These are phyloP conservation scores for Xerocomus brunneocitrinus DNA, from an alignment of 768 basidiomycete genomes.

Conservation along the genomic window DNA sequence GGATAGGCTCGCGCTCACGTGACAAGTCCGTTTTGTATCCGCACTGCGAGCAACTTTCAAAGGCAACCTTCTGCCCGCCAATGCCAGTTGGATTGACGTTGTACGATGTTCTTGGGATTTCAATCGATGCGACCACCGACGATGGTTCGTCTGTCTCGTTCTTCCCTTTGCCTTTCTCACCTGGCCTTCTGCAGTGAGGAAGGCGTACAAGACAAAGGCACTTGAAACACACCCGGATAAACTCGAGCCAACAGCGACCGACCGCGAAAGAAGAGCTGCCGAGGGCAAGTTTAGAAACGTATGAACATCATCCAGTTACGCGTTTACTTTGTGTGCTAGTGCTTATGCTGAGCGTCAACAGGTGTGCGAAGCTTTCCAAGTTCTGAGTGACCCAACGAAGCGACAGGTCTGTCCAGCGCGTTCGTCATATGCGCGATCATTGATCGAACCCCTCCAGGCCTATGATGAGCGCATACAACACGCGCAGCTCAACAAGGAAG, in stretches of 20 bases:
- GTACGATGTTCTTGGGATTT: conserved; percentile 45
- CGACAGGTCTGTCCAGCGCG: conserved; percentile 42
- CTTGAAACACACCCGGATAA: conserved; percentile 75
- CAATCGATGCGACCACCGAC: conserved; percentile 43
- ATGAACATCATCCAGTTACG: conserved; percentile 25
- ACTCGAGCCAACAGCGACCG: conserved; percentile 49
- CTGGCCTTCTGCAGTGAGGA: conserved; percentile 40
- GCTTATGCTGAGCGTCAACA: conserved; percentile 29
- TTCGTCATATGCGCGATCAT: neutral
- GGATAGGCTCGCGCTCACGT: conserved; percentile 1
- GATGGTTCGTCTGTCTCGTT: conserved; percentile 38
- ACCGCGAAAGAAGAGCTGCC: conserved; percentile 48
- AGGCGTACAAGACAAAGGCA: conserved; percentile 61
- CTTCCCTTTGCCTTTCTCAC: neutral
- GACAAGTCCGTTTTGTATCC: conserved; percentile 4
- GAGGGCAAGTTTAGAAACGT: conserved; percentile 61
- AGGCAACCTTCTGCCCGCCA: conserved; percentile 1
- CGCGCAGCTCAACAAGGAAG: conserved; percentile 21
- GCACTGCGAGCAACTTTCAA: neutral
- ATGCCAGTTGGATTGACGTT: conserved; percentile 33
- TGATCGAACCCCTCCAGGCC: conserved; percentile 28
- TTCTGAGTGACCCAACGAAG: conserved; percentile 50
- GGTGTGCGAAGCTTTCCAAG: conserved; percentile 61
- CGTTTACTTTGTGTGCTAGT: conserved; percentile 8
- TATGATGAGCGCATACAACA: conserved; percentile 43